These are phyloP conservation scores for Selenicereus undatus DNA, from an alignment of 148 eudicot species.

Conservation along the genomic window DNA sequence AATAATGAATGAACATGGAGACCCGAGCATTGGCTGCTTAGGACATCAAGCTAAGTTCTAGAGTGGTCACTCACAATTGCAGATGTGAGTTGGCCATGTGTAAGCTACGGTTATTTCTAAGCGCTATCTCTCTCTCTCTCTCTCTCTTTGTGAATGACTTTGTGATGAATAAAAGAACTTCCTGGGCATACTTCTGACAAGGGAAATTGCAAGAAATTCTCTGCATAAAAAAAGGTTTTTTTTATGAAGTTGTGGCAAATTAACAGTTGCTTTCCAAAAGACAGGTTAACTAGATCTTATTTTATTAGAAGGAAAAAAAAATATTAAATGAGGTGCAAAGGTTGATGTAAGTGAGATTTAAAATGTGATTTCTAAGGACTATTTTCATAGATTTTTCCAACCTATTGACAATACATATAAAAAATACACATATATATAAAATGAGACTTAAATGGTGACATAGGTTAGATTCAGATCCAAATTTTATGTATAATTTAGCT, in stretches of 20 bases:
- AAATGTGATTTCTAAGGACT: no score
- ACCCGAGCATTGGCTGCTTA: not conserved
- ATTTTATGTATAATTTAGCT: no score
- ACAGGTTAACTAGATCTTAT: not conserved
- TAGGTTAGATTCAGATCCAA: no score
- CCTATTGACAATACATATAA: no score
- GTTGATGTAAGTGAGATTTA: no score
- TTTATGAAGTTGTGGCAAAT: not conserved
- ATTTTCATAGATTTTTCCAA: no score
- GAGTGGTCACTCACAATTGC: slow-evolving; percentile 24
- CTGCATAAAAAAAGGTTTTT: not conserved
- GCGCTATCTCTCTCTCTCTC: not conserved
- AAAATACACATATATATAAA: no score
- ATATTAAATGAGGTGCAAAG: no score
- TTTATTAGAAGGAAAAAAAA: not conserved
- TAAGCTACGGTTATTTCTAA: slow-evolving; percentile 12
- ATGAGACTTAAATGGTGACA: no score
- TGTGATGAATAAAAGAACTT: slow-evolving; percentile 28
- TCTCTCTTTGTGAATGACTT: slow-evolving; percentile 18
- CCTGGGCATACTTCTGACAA: slow-evolving; percentile 21
- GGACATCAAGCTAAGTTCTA: slow-evolving; percentile 18
- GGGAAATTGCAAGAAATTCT: slow-evolving; percentile 1
- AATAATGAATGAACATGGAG: not conserved
- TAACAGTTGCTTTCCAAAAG: not conserved
- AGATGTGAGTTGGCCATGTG: slow-evolving; percentile 39